Conservation (phyloP, 768 basidiomycete genomes). For the Boletus vermiculosoides region DNA sequence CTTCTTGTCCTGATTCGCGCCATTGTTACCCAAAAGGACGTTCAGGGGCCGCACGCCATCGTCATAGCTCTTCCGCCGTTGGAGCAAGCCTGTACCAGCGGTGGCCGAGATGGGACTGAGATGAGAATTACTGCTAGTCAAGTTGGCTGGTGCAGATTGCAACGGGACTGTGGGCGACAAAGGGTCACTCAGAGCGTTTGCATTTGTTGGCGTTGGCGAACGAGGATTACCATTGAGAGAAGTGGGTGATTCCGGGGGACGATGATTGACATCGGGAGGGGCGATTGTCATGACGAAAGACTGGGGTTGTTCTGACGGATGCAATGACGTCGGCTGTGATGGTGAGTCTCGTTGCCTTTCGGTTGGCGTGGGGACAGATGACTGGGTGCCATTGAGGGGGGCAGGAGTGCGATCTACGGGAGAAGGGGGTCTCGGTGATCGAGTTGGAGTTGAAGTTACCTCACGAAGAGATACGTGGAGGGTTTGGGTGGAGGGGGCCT, state of each 20-base stretch:
- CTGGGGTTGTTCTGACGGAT: constrained; percentile 32
- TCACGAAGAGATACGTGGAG: constrained; percentile 15
- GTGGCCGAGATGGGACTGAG: constrained; percentile 24
- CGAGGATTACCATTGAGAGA: constrained; percentile 5
- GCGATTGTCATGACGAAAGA: constrained; percentile 45
- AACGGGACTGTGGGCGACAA: constrained; percentile 1
- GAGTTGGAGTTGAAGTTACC: not conserved
- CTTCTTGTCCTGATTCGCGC: constrained; percentile 12
- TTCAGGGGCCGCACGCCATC: constrained; percentile 42
- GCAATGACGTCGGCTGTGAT: constrained; percentile 12
- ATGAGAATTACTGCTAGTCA: constrained; percentile 9
- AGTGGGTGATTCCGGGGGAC: constrained; percentile 2
- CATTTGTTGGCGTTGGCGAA: not conserved
- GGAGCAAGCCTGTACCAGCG: constrained; percentile 3
- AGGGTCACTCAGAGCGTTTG: not conserved
- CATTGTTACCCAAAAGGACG: constrained; percentile 29
- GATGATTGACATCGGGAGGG: constrained; percentile 32
- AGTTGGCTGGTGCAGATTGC: constrained; percentile 21
- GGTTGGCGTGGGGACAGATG: constrained; percentile 20
- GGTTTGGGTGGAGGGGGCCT: constrained; percentile 26
- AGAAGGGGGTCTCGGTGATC: constrained; percentile 11
- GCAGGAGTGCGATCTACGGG: constrained; percentile 12
- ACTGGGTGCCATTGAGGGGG: not conserved
- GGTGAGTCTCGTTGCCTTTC: constrained; percentile 13
- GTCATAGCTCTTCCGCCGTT: constrained; percentile 45